Evolutionary conservation across 2,329 filamentous ascomycete genomes (phyloP).

Genomic region (Microdochium trichocladiopsis): DNA sequence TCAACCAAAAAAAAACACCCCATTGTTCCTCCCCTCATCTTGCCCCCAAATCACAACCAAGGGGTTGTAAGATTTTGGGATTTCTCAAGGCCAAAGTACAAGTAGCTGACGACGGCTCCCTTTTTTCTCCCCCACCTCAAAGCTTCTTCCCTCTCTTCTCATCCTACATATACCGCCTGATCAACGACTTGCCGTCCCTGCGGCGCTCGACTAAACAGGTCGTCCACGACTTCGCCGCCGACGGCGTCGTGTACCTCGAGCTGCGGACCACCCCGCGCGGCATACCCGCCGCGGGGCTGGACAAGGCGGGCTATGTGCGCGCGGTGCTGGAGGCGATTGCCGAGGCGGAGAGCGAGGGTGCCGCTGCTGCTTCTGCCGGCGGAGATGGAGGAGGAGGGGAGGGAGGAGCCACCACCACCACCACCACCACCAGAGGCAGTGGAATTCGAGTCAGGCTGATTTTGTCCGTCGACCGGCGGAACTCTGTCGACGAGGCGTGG

Average conservation of each 20-base stretch:
- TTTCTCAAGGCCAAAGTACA: too few species aligned
- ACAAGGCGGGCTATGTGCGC: slow-evolving; percentile 56
- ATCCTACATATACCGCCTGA: slow-evolving; percentile 71
- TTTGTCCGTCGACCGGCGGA: slow-evolving; percentile 66
- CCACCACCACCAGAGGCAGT: not conserved
- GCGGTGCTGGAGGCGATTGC: slow-evolving; percentile 60
- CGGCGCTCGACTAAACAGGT: slow-evolving; percentile 58
- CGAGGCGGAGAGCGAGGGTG: slow-evolving; percentile 15
- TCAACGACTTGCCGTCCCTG: slow-evolving; percentile 54
- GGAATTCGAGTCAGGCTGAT: slow-evolving; percentile 59
- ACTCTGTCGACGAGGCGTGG: slow-evolving; percentile 50
- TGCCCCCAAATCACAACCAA: too few species aligned
- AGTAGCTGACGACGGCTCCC: too few species aligned
- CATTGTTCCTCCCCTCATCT: too few species aligned
- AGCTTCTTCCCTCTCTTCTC: slow-evolving; percentile 77
- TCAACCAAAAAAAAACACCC: too few species aligned
- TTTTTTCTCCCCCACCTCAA: slow-evolving; percentile 3
- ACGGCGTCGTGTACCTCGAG: slow-evolving; percentile 73
- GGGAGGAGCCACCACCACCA: not conserved
- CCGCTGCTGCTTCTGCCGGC: too few species aligned
- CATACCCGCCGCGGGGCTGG: slow-evolving; percentile 43
- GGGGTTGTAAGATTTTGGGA: too few species aligned
- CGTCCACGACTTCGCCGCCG: slow-evolving; percentile 56
- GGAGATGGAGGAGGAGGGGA: not conserved
- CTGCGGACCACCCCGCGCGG: slow-evolving; percentile 72